phyloP scores from a whole-genome alignment of 2,329 filamentous ascomycete genomes.

The Pseudogymnoascus destructans region DNA sequence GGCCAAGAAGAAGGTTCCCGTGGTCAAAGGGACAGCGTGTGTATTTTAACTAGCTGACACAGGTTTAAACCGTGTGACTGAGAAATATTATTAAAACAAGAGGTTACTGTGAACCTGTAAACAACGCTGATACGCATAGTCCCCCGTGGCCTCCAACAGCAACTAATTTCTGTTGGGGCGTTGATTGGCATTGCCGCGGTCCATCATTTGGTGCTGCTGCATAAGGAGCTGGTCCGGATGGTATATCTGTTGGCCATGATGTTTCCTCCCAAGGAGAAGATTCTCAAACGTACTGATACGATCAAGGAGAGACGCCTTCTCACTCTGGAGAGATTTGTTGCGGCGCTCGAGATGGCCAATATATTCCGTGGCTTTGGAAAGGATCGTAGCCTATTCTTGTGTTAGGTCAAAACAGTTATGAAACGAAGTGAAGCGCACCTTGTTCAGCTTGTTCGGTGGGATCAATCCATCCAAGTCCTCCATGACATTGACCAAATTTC shows the following conservation, averaged over 20 bases:
- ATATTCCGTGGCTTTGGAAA: constrained; percentile 18
- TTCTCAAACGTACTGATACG: background rate
- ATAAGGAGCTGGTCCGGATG: background rate
- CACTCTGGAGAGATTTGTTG: background rate
- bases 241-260: background rate
- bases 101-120: background rate
- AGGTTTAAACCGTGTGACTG: background rate
- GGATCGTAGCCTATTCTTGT: constrained; percentile 14
- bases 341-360: constrained; percentile 16
- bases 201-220: background rate
- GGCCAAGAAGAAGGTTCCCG: constrained; percentile 13
- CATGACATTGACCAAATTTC: constrained; percentile 34
- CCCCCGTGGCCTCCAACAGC: background rate
- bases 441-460: constrained; percentile 57
- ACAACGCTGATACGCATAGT: background rate
- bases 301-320: background rate
- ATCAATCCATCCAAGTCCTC: constrained; percentile 47
- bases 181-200: background rate
- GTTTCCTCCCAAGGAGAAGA: background rate
- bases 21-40: background rate
- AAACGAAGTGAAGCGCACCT: constrained; percentile 29
- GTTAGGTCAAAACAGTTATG: background rate
- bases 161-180: background rate
- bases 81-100: background rate
- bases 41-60: background rate